Percentiles rank a stretch among this genome's conserved stretches.
phyloP scores from a whole-genome alignment of 768 basidiomycete species.

The Boletus sp. region DNA sequence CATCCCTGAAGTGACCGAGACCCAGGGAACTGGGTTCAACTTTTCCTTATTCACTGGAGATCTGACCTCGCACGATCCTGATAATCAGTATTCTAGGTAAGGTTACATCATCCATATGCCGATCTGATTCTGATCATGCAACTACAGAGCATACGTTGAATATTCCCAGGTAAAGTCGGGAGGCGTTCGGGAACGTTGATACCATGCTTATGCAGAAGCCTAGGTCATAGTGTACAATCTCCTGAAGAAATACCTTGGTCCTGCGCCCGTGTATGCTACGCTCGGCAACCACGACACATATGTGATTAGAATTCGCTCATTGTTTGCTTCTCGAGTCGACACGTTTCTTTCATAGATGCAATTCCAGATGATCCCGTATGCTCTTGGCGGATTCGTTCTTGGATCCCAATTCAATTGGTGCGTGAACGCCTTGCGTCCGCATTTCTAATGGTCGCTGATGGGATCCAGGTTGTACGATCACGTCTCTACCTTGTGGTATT shows the following conservation, averaged over 20 bases:
- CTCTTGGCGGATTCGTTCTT: conserved; percentile 31
- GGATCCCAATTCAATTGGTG: conserved; percentile 43
- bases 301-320: conserved; percentile 28
- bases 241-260: conserved; percentile 53
- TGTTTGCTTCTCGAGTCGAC: neutral
- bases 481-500: conserved; percentile 42
- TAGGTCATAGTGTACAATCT: conserved; percentile 61
- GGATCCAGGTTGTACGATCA: conserved; percentile 47
- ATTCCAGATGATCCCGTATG: conserved; percentile 38
- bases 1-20: conserved; percentile 62
- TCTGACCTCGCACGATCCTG: conserved; percentile 66
- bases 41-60: conserved; percentile 73
- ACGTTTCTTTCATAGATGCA: conserved; percentile 7
- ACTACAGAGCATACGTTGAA: conserved; percentile 48
- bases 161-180: conserved; percentile 50
- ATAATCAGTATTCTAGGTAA: conserved; percentile 60
- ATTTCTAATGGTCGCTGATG: neutral
- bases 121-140: neutral
- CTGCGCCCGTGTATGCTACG: conserved; percentile 64
- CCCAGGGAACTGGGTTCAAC: conserved; percentile 55
- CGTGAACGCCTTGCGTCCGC: neutral
- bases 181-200: neutral
- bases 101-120: conserved; percentile 2
- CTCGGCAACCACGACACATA: conserved; percentile 77
- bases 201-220: neutral